Evolutionary conservation across 257 asterid genomes (phyloP).

Genomic region (Fraxinus cuspidata): DNA sequence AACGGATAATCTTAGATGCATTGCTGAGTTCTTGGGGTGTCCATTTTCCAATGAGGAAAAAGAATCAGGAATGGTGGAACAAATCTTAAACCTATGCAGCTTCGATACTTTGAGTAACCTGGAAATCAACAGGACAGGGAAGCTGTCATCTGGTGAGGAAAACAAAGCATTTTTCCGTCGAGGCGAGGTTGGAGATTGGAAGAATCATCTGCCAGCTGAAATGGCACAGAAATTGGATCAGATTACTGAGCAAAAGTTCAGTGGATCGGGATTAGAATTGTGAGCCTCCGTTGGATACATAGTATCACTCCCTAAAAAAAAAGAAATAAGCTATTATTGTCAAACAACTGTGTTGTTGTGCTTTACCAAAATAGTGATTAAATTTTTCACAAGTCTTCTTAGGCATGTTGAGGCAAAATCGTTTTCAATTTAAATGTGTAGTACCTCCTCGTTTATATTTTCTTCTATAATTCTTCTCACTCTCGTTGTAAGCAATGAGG

Average conservation of each 20-base stretch:
- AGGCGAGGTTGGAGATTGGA: conserved; percentile 25
- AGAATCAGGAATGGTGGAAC: background rate
- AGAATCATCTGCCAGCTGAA: background rate
- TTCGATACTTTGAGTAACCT: conserved; percentile 21
- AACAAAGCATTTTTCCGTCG: background rate
- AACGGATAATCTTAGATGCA: background rate
- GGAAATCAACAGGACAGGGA: conserved; percentile 17
- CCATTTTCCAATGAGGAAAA: conserved; percentile 18
- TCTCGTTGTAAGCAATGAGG: too few species aligned
- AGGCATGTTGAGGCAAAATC: too few species aligned
- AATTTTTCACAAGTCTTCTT: too few species aligned
- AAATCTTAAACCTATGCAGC: conserved; percentile 15
- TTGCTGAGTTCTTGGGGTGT: conserved; percentile 14
- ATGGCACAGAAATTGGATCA: background rate
- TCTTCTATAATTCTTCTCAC: too few species aligned
- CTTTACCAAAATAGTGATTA: too few species aligned
- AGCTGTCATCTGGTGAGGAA: background rate
- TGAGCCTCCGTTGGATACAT: too few species aligned
- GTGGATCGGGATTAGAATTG: background rate
- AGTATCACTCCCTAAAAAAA: too few species aligned
- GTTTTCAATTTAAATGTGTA: too few species aligned
- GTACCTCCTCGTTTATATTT: too few species aligned
- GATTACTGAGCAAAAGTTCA: conserved; percentile 12
- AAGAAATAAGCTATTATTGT: too few species aligned
- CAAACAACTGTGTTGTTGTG: too few species aligned